Evolutionary conservation across 345 rosid genomes (phyloP).

Genomic region (Stellera chamaejasme): DNA sequence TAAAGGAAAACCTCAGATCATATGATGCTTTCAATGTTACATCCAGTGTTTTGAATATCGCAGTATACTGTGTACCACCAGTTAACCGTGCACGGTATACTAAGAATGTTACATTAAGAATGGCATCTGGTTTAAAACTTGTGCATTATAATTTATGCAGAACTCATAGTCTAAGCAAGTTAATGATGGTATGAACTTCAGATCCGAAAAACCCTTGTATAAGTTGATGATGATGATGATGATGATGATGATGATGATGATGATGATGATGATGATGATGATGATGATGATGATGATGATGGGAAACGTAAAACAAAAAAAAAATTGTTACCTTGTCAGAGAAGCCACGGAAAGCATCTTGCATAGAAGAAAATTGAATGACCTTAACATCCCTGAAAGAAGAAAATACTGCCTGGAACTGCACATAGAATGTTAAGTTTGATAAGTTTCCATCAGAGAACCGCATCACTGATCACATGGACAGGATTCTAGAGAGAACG

Average conservation of each 20-base stretch:
- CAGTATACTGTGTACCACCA: no score
- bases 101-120: no score
- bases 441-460: not conserved
- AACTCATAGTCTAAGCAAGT: no score
- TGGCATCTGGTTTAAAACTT: no score
- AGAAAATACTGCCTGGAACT: constrained; percentile 70
- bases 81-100: no score
- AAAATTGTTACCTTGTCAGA: constrained; percentile 48
- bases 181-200: no score
- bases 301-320: not conserved
- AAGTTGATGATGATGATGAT: not conserved
- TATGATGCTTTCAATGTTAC: not conserved
- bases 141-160: no score
- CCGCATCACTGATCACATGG: not conserved
- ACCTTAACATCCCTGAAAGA: constrained; percentile 70
- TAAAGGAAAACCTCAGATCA: not conserved
- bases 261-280: not conserved
- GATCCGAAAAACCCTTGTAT: no score
- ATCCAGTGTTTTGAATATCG: no score
- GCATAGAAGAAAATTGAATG: constrained; percentile 79
- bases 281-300: not conserved
- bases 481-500: no score
- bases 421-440: constrained; percentile 14
- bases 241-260: not conserved
- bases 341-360: constrained; percentile 76